A percentile compares a stretch with the other conserved stretches of the same genome.
phyloP scores from a whole-genome alignment of 108 stramenopile species.

The Bacterosira constricta region DNA sequence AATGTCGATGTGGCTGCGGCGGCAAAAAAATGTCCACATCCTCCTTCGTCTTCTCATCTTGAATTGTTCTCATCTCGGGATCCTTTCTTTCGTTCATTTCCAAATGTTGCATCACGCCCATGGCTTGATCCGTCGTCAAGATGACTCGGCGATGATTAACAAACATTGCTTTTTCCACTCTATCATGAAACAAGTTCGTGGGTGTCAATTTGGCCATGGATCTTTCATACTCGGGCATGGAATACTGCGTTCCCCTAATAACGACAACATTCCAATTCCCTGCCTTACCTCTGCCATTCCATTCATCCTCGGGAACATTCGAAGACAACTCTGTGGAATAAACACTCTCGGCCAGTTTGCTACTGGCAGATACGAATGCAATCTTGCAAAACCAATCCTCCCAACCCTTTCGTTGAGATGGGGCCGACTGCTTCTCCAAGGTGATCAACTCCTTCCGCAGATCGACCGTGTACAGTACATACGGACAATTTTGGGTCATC shows the following conservation, averaged over 20 bases:
- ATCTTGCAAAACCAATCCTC: slow-evolving; percentile 60
- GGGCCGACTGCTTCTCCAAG: slow-evolving; percentile 45
- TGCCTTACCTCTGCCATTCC: slow-evolving; percentile 57
- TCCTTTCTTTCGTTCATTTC: slow-evolving; percentile 25
- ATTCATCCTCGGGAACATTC: slow-evolving; percentile 16
- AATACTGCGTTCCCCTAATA: slow-evolving; percentile 36
- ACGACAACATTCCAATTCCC: slow-evolving; percentile 64
- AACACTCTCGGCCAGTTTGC: slow-evolving; percentile 37
- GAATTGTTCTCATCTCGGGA: slow-evolving; percentile 31
- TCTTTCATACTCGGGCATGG: slow-evolving; percentile 60
- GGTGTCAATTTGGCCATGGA: slow-evolving; percentile 67
- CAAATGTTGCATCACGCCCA: slow-evolving; percentile 30
- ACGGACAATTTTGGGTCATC: slow-evolving; percentile 53
- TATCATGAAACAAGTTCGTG: slow-evolving; percentile 46
- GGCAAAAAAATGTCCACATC: slow-evolving; percentile 23
- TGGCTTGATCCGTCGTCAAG: slow-evolving; percentile 45
- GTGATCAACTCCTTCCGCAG: slow-evolving; percentile 47
- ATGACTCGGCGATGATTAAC: slow-evolving; percentile 43
- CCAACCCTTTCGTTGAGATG: slow-evolving; percentile 40
- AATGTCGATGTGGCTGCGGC: slow-evolving; percentile 41
- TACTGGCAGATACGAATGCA: slow-evolving; percentile 73
- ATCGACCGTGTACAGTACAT: slow-evolving; percentile 66
- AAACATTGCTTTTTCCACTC: slow-evolving; percentile 61
- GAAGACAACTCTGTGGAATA: slow-evolving; percentile 18
- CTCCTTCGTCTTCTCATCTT: slow-evolving; percentile 19